Evolutionary conservation across 441 rosid species (phyloP).

Genomic region (Macaranga tanarius): DNA sequence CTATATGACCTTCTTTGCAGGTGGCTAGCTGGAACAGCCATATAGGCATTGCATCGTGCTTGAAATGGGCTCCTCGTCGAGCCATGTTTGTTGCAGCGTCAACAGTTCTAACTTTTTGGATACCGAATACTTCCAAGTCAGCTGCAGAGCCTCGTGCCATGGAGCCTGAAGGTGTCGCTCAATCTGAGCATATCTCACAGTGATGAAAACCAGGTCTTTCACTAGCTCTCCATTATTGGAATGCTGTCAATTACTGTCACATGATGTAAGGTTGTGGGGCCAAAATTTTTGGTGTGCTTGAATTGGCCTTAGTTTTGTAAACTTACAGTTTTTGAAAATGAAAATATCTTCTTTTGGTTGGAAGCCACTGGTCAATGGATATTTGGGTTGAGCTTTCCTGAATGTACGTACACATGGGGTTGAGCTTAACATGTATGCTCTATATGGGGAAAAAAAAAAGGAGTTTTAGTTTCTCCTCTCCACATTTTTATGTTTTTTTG

Average conservation of each 20-base stretch:
- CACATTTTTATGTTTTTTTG: too few relatives aligned
- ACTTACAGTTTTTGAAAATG: neutral
- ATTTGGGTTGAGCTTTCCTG: neutral
- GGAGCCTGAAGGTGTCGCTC: slow-evolving; percentile 30
- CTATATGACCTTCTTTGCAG: slow-evolving; percentile 31
- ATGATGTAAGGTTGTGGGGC: neutral
- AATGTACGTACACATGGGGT: neutral
- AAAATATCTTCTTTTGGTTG: neutral
- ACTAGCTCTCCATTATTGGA: neutral
- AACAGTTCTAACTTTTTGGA: slow-evolving; percentile 86
- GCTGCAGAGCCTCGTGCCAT: slow-evolving; percentile 32
- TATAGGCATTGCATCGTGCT: slow-evolving; percentile 74
- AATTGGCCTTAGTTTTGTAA: slow-evolving; percentile 15
- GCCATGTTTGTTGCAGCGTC: slow-evolving; percentile 90
- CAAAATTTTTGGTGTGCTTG: neutral
- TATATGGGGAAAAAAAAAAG: too few relatives aligned
- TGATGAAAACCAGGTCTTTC: slow-evolving; percentile 1
- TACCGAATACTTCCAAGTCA: slow-evolving; percentile 56
- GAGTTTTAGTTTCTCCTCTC: too few relatives aligned
- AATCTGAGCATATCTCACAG: slow-evolving; percentile 33
- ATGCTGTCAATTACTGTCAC: neutral
- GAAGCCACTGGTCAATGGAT: too few relatives aligned
- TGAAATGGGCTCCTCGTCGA: slow-evolving; percentile 97
- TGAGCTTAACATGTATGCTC: neutral
- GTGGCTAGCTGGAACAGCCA: slow-evolving; percentile 79